phyloP scores from a whole-genome alignment of 1,284 basidiomycete species.

The Mycosarcoma mackinlayi region DNA sequence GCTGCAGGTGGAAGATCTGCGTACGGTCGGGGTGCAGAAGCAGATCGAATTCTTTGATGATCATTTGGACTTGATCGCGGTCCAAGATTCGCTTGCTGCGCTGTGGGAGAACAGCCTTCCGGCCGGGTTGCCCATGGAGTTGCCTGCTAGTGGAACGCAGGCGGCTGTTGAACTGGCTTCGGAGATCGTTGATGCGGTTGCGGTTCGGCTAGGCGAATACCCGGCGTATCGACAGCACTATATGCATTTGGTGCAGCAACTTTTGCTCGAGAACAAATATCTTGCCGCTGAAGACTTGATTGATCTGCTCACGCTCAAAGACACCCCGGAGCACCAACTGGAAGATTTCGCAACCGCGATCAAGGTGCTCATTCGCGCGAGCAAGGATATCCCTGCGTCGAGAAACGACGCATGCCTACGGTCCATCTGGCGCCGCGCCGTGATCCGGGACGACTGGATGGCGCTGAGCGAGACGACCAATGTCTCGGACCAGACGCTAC shows the following conservation, averaged over 20 bases:
- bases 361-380: slow-evolving; percentile 70
- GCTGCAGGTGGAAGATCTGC: slow-evolving; percentile 33
- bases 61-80: slow-evolving; percentile 72
- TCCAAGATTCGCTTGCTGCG: slow-evolving; percentile 70
- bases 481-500: slow-evolving; percentile 45
- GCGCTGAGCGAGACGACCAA: slow-evolving; percentile 46
- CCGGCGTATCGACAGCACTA: slow-evolving; percentile 55
- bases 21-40: slow-evolving; percentile 52
- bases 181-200: slow-evolving; percentile 25
- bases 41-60: slow-evolving; percentile 71
- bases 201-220: slow-evolving; percentile 34
- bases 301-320: slow-evolving; percentile 72
- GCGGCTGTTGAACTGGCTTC: slow-evolving; percentile 30
- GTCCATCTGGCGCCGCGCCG: slow-evolving; percentile 85
- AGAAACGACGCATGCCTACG: slow-evolving; percentile 71
- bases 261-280: slow-evolving; percentile 67
- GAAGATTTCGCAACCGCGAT: slow-evolving; percentile 71
- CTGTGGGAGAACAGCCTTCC: slow-evolving; percentile 47
- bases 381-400: slow-evolving; percentile 59
- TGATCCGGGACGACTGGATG: slow-evolving; percentile 79
- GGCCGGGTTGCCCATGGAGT: slow-evolving; percentile 16
- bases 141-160: background rate
- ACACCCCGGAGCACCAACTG: slow-evolving; percentile 64
- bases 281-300: slow-evolving; percentile 71
- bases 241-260: slow-evolving; percentile 48